Evolutionary conservation across 371 early-diverging fungal species (phyloP).

Genomic region (Syncephalastrum racemosum): DNA sequence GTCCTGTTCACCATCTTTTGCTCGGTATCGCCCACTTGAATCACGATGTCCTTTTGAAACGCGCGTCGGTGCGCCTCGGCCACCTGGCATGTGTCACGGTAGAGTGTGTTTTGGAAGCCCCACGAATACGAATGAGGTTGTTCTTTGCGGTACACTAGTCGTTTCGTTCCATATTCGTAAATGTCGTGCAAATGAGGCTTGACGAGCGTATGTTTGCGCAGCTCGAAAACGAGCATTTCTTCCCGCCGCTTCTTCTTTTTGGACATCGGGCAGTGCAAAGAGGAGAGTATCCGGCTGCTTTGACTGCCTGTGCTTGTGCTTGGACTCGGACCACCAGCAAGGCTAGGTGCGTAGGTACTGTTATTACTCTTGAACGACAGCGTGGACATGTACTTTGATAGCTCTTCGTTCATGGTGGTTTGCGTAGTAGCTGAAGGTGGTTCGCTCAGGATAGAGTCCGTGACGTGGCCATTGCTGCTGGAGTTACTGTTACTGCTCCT

Average conservation of each 20-base stretch:
- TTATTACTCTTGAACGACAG: conserved; percentile 6
- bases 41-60: conserved; percentile 43
- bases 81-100: conserved; percentile 24
- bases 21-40: conserved; percentile 29
- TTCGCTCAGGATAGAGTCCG: conserved; percentile 12
- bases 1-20: conserved; percentile 33
- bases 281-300: conserved; percentile 6
- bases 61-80: conserved; percentile 44
- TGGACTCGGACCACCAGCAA: conserved; percentile 6
- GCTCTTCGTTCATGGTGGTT: conserved; percentile 12
- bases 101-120: conserved; percentile 52
- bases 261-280: conserved; percentile 4
- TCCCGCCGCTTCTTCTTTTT: conserved; percentile 20
- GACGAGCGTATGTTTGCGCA: conserved; percentile 34
- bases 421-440: conserved; percentile 12
- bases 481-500: neutral
- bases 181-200: conserved; percentile 41
- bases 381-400: conserved; percentile 4
- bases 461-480: conserved; percentile 7
- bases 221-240: conserved; percentile 29
- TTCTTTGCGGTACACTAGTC: conserved; percentile 32
- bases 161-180: conserved; percentile 32
- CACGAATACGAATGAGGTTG: conserved; percentile 53
- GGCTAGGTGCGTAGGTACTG: conserved; percentile 6
- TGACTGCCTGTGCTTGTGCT: conserved; percentile 15